Evolutionary conservation across 352 stramenopile genomes (phyloP).

Genomic region (Globisporangium cederbergense): DNA sequence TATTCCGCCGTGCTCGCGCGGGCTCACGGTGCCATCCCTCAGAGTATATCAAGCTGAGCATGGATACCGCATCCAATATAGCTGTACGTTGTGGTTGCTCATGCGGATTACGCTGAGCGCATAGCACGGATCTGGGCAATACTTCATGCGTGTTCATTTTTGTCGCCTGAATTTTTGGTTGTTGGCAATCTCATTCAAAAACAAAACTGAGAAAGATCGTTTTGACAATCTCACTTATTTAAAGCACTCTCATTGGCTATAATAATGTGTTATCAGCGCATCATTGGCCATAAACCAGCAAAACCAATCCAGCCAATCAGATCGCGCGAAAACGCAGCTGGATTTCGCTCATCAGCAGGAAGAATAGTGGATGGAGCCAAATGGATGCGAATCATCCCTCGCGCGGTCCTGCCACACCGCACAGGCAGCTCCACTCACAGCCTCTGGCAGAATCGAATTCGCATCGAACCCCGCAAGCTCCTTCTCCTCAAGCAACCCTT

Average conservation of each 20-base stretch:
- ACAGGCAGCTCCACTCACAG: background rate
- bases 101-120: no score
- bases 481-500: background rate
- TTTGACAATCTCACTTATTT: conserved; percentile 13
- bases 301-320: background rate
- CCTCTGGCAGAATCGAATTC: conserved; percentile 4
- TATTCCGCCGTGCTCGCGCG: no score
- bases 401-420: background rate
- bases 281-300: background rate
- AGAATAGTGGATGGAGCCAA: conserved; percentile 5
- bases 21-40: no score
- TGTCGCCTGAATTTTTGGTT: no score
- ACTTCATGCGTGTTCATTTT: background rate
- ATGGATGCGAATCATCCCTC: background rate
- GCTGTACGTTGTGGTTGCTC: no score
- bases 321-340: background rate
- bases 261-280: background rate
- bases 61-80: no score
- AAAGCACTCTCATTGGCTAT: background rate
- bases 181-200: background rate
- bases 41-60: no score
- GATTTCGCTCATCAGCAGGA: conserved; percentile 1
- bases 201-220: background rate
- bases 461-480: conserved; percentile 1
- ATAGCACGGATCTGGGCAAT: background rate